Conservation (phyloP, 2,329 filamentous ascomycete species). For the Elsinoe batatas region DNA sequence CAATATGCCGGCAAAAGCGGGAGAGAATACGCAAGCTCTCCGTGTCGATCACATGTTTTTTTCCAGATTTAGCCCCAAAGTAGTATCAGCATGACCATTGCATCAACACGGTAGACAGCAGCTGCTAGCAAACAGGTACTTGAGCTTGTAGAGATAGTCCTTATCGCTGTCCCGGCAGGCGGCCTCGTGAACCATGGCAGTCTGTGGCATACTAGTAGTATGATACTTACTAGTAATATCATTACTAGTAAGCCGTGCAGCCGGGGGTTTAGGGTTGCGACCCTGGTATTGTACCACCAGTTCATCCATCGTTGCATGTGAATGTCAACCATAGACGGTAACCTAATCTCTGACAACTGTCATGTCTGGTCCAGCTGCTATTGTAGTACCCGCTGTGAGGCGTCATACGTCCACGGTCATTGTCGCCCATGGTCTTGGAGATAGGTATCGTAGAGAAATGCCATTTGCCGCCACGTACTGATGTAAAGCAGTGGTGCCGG, state of each 20-base stretch:
- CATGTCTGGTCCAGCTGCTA: slow-evolving; percentile 40
- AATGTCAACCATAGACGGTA: neutral
- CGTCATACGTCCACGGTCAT: slow-evolving; percentile 92
- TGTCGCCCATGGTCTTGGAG: slow-evolving; percentile 84
- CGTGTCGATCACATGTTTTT: no score
- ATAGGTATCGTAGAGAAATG: slow-evolving; percentile 40
- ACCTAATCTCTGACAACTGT: neutral
- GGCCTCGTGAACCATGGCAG: no score
- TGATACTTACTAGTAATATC: no score
- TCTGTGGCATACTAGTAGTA: no score
- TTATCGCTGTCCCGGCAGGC: no score
- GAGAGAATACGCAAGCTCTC: no score
- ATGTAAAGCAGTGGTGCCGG: slow-evolving; percentile 47
- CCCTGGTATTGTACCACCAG: neutral
- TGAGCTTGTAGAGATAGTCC: no score
- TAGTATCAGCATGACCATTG: no score
- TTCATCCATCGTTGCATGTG: neutral
- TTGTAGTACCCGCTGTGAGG: slow-evolving; percentile 69
- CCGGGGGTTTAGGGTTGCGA: neutral
- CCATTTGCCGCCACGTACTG: neutral
- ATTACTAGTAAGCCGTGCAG: neutral
- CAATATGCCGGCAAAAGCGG: no score
- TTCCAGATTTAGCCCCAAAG: no score
- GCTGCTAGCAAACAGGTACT: no score
- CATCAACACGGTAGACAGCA: no score